phyloP scores from a whole-genome alignment of 2,329 filamentous ascomycete genomes.

The Colletotrichum sp. region DNA sequence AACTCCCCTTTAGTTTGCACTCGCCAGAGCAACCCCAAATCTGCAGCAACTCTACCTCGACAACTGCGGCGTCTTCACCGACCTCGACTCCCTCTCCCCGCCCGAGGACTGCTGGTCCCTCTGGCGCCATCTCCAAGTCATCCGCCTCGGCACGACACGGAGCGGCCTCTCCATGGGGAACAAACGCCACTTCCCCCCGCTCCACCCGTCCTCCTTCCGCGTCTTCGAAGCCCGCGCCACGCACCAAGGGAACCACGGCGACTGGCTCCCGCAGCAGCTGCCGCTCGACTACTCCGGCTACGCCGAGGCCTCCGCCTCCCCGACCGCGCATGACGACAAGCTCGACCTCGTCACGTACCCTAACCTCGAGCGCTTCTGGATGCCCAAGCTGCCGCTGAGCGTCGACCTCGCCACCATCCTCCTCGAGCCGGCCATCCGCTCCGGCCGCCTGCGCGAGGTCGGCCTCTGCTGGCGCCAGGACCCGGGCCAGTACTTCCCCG shows the following conservation, averaged over 20 bases:
- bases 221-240: conserved; percentile 29
- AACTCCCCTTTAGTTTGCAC: background rate
- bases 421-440: conserved; percentile 29
- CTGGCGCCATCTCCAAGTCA: conserved; percentile 34
- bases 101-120: conserved; percentile 21
- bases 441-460: conserved; percentile 34
- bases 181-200: conserved; percentile 20
- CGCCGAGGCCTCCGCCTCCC: background rate
- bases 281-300: conserved; percentile 19
- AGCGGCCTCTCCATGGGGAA: conserved; percentile 19
- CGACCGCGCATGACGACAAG: background rate
- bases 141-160: conserved; percentile 28
- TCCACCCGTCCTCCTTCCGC: conserved; percentile 24
- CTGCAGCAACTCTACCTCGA: conserved; percentile 15
- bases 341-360: conserved; percentile 12
- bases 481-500: conserved; percentile 30
- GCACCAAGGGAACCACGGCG: conserved; percentile 35
- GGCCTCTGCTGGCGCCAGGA: conserved; percentile 25
- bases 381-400: conserved; percentile 16
- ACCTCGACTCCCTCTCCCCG: conserved; percentile 7
- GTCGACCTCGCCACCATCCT: conserved; percentile 15
- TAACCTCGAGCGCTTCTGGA: conserved; percentile 21
- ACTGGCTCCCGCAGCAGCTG: conserved; percentile 27
- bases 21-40: conserved; percentile 15
- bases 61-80: conserved; percentile 18